Percentiles rank a stretch among this genome's conserved stretches.
phyloP scores from a whole-genome alignment of 177 flowering plant species.

The Vitis hybrid region DNA sequence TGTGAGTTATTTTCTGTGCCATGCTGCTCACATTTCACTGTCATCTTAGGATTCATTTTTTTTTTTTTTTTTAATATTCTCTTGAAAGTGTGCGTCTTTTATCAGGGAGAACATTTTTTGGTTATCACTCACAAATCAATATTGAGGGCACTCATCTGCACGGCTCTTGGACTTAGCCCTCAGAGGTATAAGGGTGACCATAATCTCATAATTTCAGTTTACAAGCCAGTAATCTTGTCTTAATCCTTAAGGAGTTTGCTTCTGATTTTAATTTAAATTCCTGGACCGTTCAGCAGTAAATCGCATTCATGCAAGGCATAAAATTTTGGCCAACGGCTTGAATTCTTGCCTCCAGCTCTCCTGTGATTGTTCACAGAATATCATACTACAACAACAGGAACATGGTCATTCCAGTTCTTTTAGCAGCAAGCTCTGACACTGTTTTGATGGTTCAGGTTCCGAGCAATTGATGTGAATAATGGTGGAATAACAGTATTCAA shows the following conservation, averaged over 20 bases:
- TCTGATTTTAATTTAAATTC: background rate
- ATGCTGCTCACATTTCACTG: background rate
- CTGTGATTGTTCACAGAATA: background rate
- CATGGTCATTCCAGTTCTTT: background rate
- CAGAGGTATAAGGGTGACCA: slow-evolving; percentile 45
- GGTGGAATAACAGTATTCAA: slow-evolving; percentile 61
- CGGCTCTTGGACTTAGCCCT: slow-evolving; percentile 68
- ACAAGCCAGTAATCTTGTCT: no score
- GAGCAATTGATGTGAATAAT: slow-evolving; percentile 65
- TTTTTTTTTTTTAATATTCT: background rate
- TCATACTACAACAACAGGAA: background rate
- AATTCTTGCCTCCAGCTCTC: background rate
- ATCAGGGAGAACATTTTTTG: slow-evolving; percentile 65
- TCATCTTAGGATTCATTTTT: no score
- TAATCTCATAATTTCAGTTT: background rate
- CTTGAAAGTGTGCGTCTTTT: background rate
- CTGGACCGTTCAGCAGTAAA: background rate
- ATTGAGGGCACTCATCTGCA: slow-evolving; percentile 69
- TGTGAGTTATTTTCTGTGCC: slow-evolving; percentile 27
- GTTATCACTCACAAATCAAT: slow-evolving; percentile 80
- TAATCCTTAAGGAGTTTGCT: background rate
- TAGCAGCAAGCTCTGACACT: background rate
- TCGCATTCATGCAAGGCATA: background rate
- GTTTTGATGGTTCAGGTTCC: slow-evolving; percentile 46
- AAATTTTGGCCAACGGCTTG: background rate